Evolutionary conservation across 129 eudicot genomes (phyloP).

Genomic region (Escallonia herrerae): DNA sequence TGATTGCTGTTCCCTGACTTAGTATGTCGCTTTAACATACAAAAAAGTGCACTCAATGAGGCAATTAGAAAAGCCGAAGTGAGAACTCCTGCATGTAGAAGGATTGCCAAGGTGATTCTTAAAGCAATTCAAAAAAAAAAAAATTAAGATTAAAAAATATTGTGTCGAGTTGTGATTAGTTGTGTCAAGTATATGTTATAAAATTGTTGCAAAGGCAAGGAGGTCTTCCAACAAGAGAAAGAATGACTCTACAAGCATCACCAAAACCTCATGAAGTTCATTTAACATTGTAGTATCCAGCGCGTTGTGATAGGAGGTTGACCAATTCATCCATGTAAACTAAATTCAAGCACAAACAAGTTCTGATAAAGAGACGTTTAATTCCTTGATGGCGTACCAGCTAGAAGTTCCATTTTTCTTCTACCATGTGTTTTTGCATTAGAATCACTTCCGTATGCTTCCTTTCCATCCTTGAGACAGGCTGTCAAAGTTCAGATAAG

Average conservation of each 20-base stretch:
- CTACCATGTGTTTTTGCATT: slow-evolving; percentile 26
- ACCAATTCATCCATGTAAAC: background rate
- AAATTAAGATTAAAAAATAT: background rate
- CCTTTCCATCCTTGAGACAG: slow-evolving; percentile 50
- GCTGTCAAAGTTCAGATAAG: slow-evolving; percentile 28
- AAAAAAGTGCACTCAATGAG: slow-evolving; percentile 45
- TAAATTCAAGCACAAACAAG: background rate
- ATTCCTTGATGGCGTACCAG: slow-evolving; percentile 37
- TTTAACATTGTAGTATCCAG: too few relatives aligned
- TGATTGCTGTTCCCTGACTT: slow-evolving; percentile 29
- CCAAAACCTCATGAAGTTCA: background rate
- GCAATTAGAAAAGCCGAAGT: slow-evolving; percentile 43
- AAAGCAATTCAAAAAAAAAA: too few relatives aligned
- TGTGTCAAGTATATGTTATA: too few relatives aligned
- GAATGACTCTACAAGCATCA: background rate
- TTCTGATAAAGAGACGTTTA: background rate
- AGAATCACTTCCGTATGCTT: slow-evolving; percentile 54
- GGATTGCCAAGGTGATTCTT: slow-evolving; percentile 3
- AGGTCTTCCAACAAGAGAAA: background rate
- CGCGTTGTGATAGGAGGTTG: background rate
- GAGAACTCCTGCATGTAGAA: slow-evolving; percentile 52
- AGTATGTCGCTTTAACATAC: slow-evolving; percentile 49
- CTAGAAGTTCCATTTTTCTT: slow-evolving; percentile 47
- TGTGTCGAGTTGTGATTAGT: too few relatives aligned
- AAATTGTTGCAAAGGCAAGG: background rate